Conservation (phyloP, 2,329 filamentous ascomycete species). For the Ascochyta lentis region DNA sequence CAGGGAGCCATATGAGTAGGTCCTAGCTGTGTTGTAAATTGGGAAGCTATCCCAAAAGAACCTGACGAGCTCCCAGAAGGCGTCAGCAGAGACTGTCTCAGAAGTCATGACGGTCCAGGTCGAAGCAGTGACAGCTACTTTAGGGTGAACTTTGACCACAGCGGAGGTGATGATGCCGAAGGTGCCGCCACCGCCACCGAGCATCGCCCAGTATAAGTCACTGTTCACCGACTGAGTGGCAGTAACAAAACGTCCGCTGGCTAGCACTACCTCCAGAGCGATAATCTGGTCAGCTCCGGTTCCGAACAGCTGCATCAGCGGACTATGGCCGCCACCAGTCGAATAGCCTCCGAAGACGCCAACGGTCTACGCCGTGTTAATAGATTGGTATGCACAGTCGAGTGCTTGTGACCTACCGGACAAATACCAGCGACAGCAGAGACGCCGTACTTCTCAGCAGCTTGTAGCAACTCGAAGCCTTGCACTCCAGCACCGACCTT, state of each 20-base stretch:
- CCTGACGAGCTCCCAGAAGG: constrained; percentile 38
- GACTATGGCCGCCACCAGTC: constrained; percentile 61
- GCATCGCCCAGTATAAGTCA: constrained; percentile 49
- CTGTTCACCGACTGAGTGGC: constrained; percentile 43
- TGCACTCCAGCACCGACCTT: constrained; percentile 43
- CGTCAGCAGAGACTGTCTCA: constrained; percentile 38
- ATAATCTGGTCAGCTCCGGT: constrained; percentile 47
- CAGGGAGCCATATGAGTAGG: constrained; percentile 38
- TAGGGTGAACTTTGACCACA: constrained; percentile 43
- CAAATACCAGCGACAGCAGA: constrained; percentile 46
- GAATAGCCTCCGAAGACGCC: constrained; percentile 55
- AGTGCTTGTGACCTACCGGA: constrained; percentile 19
- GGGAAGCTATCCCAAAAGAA: constrained; percentile 35
- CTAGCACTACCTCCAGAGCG: constrained; percentile 45
- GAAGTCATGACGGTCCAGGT: constrained; percentile 40
- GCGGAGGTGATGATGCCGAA: constrained; percentile 45
- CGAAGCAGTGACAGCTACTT: constrained; percentile 39
- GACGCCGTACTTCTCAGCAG: constrained; percentile 40
- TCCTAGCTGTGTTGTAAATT: constrained; percentile 33
- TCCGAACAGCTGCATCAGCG: constrained; percentile 56
- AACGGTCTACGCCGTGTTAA: constrained; percentile 48
- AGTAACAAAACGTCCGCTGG: constrained; percentile 34
- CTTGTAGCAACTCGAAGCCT: constrained; percentile 38
- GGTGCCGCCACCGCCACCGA: constrained; percentile 47
- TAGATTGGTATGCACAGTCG: no score